Evolutionary conservation across 179 eudicot species (phyloP).

Genomic region (Corrigiola litoralis): DNA sequence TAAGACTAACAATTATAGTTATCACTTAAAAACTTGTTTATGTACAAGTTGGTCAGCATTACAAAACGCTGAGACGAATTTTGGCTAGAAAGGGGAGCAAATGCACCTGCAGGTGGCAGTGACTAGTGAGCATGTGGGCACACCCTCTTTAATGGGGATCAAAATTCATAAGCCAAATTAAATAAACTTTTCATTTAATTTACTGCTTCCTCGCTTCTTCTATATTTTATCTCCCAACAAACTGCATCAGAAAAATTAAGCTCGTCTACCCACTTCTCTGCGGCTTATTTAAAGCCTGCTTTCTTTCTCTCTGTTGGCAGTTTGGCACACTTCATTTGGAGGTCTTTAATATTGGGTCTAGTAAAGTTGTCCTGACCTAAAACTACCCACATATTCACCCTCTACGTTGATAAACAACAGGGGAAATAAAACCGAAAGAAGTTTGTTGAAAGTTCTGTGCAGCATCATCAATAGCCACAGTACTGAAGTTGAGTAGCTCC

Average conservation of each 20-base stretch:
- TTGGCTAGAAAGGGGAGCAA: conserved; percentile 8
- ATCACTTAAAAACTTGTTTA: conserved; percentile 18
- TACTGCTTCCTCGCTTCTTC: conserved; percentile 8
- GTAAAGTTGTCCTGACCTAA: conserved; percentile 20
- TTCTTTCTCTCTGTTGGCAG: background rate
- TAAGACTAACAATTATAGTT: conserved; percentile 11
- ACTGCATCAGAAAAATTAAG: conserved; percentile 27
- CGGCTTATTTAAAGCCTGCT: conserved; percentile 18
- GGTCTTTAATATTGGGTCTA: conserved; percentile 17
- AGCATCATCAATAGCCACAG: conserved; percentile 31
- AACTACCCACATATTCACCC: conserved; percentile 12
- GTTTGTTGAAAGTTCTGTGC: background rate
- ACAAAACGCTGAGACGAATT: background rate
- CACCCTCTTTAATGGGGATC: background rate
- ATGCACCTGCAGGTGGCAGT: conserved; percentile 24
- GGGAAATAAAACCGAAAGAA: background rate
- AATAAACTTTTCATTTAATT: conserved; percentile 1
- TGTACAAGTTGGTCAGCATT: conserved; percentile 23
- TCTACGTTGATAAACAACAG: background rate
- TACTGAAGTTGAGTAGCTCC: conserved; percentile 53
- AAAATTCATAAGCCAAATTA: background rate
- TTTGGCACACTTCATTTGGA: background rate
- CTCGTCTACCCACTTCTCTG: conserved; percentile 31
- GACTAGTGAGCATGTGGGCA: conserved; percentile 6
- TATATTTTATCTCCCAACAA: conserved; percentile 21